Conservation (phyloP, 331 rosid genomes). For the Malus hybrid region DNA sequence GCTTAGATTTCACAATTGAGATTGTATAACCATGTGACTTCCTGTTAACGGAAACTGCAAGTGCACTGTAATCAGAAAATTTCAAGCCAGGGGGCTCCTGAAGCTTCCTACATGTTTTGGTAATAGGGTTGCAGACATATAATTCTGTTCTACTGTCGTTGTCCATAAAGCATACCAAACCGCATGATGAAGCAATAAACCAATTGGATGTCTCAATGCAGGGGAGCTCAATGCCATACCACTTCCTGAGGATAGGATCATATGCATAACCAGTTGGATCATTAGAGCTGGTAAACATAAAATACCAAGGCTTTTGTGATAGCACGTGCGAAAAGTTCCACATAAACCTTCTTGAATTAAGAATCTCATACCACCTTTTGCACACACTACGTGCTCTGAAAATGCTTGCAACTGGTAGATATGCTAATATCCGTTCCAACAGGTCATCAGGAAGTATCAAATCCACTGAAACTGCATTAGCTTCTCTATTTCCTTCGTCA, state of each 20-base stretch:
- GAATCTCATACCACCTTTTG: slow-evolving; percentile 70
- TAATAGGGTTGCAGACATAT: slow-evolving; percentile 69
- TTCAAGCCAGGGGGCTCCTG: slow-evolving; percentile 52
- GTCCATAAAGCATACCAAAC: slow-evolving; percentile 83
- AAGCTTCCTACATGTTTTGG: slow-evolving; percentile 39
- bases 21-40: slow-evolving; percentile 41
- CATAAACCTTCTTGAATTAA: slow-evolving; percentile 53
- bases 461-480: slow-evolving; percentile 36
- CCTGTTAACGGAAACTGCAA: slow-evolving; percentile 57
- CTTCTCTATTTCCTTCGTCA: slow-evolving; percentile 53
- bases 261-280: slow-evolving; percentile 65
- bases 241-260: slow-evolving; percentile 70
- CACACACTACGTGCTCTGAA: slow-evolving; percentile 72
- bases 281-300: slow-evolving; percentile 70
- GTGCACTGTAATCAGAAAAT: slow-evolving; percentile 64
- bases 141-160: slow-evolving; percentile 48
- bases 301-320: slow-evolving; percentile 89
- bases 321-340: slow-evolving; percentile 49
- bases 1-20: slow-evolving; percentile 68
- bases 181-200: slow-evolving; percentile 58
- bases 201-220: slow-evolving; percentile 51
- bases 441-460: slow-evolving; percentile 66
- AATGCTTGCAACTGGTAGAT: slow-evolving; percentile 76
- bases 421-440: slow-evolving; percentile 73
- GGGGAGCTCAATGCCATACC: slow-evolving; percentile 77